Evolutionary conservation across 1,139 yeast genomes (phyloP), one percentile per base, ranked within the genome.

Genomic region (Saccharomyces hybrid): DNA sequence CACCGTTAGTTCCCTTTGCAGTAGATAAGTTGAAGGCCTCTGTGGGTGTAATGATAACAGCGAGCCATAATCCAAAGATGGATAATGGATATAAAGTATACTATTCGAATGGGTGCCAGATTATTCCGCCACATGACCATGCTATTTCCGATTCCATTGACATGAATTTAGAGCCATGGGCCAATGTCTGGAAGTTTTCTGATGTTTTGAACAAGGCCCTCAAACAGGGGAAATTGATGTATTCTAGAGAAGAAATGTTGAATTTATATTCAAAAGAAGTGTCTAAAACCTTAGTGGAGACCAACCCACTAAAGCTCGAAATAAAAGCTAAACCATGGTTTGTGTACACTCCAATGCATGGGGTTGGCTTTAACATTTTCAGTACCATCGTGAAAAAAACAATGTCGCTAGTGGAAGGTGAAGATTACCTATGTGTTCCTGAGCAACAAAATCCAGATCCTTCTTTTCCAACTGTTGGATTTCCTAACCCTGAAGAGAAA

Each of bases 1-100:
- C 99, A 0, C 99, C 99, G 0, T 71, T 89, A 69, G 98, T 93
- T 1, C 98, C 99, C 1, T 91, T 87, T 71, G 83, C 88, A 0
- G 85, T 93, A 29, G 88, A 86, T 60, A 66, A 75, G 44, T 77
- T 74, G 56, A 62, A 72, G 0, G 90, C 96, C 0, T 74, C 84
- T 0, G 89, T 84, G 52, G 99, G 98, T 38, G 87, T 93, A 1
- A 93, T 93, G 98, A 82, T 93, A 50, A 93, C 99, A 0, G 98
- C 99, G 0, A 88, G 96, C 54, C 99, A 93, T 70, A 93, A 93
- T 66, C 98, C 98, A 0, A 95, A 93, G 12, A 76, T 78, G 60
- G 98, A 91, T 68, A 93, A 93, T 66, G 99, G 99, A 0, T 93
- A 89, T 73, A 93, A 93, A 67, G 98, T 93, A 0, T 91, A 93